These are phyloP conservation scores for Pseudonectria foliicola DNA, from an alignment of 2,329 filamentous ascomycete genomes.

Conservation along the genomic window DNA sequence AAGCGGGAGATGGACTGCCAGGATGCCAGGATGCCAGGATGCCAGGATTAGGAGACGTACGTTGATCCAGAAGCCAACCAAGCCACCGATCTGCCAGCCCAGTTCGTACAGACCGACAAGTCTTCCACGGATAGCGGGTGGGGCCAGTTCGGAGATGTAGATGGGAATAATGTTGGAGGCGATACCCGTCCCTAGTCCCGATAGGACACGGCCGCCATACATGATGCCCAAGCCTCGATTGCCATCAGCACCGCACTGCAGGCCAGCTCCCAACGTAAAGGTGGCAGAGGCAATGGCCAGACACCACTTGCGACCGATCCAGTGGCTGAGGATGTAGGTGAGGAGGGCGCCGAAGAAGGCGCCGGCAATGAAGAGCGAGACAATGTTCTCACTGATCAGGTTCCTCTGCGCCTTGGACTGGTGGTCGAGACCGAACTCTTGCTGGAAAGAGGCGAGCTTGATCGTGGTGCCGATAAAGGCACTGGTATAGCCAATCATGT, in stretches of 20 bases:
- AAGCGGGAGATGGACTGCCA: no score
- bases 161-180: slow-evolving; percentile 38
- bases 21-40: no score
- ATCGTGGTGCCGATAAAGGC: slow-evolving; percentile 64
- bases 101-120: slow-evolving; percentile 49
- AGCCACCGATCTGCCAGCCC: slow-evolving; percentile 43
- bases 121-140: slow-evolving; percentile 46
- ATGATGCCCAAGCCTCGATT: slow-evolving; percentile 38
- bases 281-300: slow-evolving; percentile 31
- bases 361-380: slow-evolving; percentile 61
- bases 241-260: slow-evolving; percentile 50
- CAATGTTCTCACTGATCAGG: slow-evolving; percentile 55
- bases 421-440: slow-evolving; percentile 49
- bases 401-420: slow-evolving; percentile 36
- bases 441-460: slow-evolving; percentile 51
- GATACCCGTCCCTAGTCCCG: slow-evolving; percentile 37
- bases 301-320: slow-evolving; percentile 14
- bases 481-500: slow-evolving; percentile 36
- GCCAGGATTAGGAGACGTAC: slow-evolving; percentile 16
- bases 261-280: slow-evolving; percentile 37
- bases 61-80: slow-evolving; percentile 45
- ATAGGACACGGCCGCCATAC: slow-evolving; percentile 44
- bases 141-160: slow-evolving; percentile 39
- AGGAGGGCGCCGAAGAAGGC: slow-evolving; percentile 62
- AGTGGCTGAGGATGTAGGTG: slow-evolving; percentile 36